Conservation (phyloP, 805 yeast species). For the Tetrapisispora pingtungensis region DNA sequence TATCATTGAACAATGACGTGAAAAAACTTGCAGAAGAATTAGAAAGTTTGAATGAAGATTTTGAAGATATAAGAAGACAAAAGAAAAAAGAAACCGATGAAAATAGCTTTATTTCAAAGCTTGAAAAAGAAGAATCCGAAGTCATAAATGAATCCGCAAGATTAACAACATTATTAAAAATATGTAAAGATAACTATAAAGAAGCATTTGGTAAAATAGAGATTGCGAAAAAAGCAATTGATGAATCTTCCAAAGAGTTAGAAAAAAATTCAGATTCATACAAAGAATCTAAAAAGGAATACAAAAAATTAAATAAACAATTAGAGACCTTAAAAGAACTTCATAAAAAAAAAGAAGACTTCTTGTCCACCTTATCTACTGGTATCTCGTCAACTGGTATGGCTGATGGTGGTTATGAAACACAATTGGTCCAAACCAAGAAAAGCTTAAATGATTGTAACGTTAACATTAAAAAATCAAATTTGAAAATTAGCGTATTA, state of each 20-base stretch:
- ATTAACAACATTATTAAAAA: constrained; percentile 49
- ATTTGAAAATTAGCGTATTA: constrained; percentile 49
- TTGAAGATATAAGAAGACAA: constrained; percentile 41
- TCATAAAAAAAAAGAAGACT: constrained; percentile 57
- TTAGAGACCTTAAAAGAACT: constrained; percentile 38
- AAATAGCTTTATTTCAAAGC: constrained; percentile 39
- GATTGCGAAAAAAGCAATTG: constrained; percentile 28
- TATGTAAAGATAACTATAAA: constrained; percentile 44
- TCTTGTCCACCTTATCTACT: constrained; percentile 70
- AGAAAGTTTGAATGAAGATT: constrained; percentile 46
- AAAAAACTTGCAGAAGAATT: constrained; percentile 47
- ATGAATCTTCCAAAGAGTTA: constrained; percentile 28
- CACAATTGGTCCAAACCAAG: constrained; percentile 59
- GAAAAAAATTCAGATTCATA: constrained; percentile 32
- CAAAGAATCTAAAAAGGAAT: constrained; percentile 36
- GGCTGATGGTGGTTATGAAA: constrained; percentile 64
- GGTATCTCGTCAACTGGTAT: constrained; percentile 81
- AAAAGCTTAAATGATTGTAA: constrained; percentile 42
- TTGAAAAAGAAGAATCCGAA: constrained; percentile 44
- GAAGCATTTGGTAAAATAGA: constrained; percentile 40
- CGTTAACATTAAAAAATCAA: constrained; percentile 48
- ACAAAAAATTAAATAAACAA: constrained; percentile 34
- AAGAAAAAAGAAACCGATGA: constrained; percentile 42
- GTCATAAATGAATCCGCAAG: constrained; percentile 59
- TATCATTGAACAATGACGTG: constrained; percentile 35